Conservation (phyloP, 83 land plant species). For the Larix sibirica region DNA sequence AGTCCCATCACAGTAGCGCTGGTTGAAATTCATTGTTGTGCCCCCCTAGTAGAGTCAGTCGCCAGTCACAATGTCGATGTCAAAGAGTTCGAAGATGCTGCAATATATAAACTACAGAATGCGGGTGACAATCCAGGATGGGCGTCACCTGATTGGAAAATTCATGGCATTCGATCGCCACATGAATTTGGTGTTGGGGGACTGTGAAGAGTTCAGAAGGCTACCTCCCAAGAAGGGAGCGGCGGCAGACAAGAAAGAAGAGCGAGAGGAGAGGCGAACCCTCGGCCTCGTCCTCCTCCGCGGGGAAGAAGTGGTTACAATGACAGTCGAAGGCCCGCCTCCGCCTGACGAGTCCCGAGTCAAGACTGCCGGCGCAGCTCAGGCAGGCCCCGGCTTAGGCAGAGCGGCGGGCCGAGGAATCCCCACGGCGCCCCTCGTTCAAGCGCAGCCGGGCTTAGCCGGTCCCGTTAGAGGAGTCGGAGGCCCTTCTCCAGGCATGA, state of each 20-base stretch:
- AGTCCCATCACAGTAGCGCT: too few relatives aligned
- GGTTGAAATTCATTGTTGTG: too few relatives aligned
- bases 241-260: slow-evolving; percentile 28
- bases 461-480: slow-evolving; percentile 94
- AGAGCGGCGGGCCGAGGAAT: slow-evolving; percentile 93
- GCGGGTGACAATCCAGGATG: slow-evolving; percentile 98
- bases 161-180: slow-evolving; percentile 99
- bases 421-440: slow-evolving; percentile 74
- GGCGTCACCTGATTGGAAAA: slow-evolving; percentile 95
- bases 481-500: slow-evolving; percentile 95
- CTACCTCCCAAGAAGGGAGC: slow-evolving; percentile 74
- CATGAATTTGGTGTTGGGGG: slow-evolving; percentile 98
- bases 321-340: slow-evolving; percentile 97
- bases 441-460: slow-evolving; percentile 93
- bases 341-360: slow-evolving; percentile 82
- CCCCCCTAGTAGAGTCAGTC: too few relatives aligned
- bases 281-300: slow-evolving; percentile 93
- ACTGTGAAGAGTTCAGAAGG: slow-evolving; percentile 95
- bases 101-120: slow-evolving; percentile 95
- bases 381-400: slow-evolving; percentile 89
- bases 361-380: slow-evolving; percentile 46
- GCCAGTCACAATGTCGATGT: slow-evolving; percentile 77
- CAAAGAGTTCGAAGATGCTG: slow-evolving; percentile 95
- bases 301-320: slow-evolving; percentile 95
- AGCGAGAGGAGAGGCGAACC: slow-evolving; percentile 96